Evolutionary conservation across 176 grass and related monocot genomes (phyloP).

Genomic region (Avena insularis): DNA sequence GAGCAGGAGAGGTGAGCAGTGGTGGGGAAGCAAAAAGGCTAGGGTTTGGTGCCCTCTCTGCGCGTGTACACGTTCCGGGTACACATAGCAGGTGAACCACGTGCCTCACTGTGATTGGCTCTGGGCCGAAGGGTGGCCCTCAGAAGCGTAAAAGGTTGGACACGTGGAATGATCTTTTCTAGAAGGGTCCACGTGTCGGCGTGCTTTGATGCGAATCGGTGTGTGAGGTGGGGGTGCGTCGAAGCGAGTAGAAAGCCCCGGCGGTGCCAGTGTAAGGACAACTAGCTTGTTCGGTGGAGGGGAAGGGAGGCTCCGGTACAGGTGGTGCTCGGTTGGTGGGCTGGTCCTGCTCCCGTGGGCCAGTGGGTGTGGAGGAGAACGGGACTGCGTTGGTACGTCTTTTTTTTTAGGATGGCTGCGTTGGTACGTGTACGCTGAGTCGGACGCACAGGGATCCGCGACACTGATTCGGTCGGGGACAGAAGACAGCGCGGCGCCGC

Average conservation of each 20-base stretch:
- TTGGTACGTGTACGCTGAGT: constrained; percentile 37
- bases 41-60: constrained; percentile 43
- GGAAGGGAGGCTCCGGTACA: neutral
- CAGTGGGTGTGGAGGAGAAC: neutral
- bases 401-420: neutral
- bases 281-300: constrained; percentile 38
- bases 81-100: constrained; percentile 4
- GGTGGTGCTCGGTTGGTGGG: neutral
- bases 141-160: neutral
- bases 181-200: neutral
- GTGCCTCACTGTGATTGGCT: constrained; percentile 37
- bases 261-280: constrained; percentile 42
- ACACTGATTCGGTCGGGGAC: constrained; percentile 13
- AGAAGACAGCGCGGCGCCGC: neutral
- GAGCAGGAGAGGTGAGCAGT: neutral
- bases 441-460: constrained; percentile 52
- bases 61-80: constrained; percentile 20
- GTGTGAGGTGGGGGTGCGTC: neutral
- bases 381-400: no score
- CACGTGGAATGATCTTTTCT: neutral
- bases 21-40: constrained; percentile 42
- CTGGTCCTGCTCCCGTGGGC: rapidly evolving
- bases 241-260: neutral
- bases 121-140: neutral
- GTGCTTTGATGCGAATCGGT: rapidly evolving